These are phyloP conservation scores for Eucalyptus leucophloia DNA, from an alignment of 345 rosid species.

Conservation along the genomic window DNA sequence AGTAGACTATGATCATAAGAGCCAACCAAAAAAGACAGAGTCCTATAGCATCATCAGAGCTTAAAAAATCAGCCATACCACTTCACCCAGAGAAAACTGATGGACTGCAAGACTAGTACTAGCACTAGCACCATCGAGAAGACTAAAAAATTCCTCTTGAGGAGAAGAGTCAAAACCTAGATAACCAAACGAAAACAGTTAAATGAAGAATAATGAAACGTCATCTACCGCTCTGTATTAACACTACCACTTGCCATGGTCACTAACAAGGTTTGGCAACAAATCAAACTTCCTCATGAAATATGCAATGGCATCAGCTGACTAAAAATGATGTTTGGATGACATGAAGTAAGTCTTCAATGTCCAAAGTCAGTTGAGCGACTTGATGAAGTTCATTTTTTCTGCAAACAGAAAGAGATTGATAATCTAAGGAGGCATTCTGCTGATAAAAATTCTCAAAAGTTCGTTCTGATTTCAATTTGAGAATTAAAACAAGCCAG, in stretches of 20 bases:
- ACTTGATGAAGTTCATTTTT: no score
- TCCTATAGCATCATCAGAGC: background rate
- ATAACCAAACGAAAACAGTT: background rate
- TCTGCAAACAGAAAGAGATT: no score
- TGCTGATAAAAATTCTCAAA: no score
- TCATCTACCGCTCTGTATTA: background rate
- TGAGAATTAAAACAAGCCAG: no score
- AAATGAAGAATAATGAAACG: background rate
- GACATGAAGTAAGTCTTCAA: no score
- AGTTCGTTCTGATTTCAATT: no score
- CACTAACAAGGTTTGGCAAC: conserved; percentile 33
- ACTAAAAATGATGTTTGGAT: rapidly evolving
- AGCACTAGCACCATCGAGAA: conserved; percentile 67
- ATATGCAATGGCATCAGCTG: no score
- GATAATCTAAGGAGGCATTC: no score
- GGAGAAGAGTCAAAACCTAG: conserved; percentile 13
- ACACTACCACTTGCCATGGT: conserved; percentile 41
- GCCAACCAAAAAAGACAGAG: background rate
- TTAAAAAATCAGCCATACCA: conserved; percentile 22
- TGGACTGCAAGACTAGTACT: conserved; percentile 82
- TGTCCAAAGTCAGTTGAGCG: rapidly evolving
- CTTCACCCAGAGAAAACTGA: conserved; percentile 85
- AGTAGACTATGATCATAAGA: no score
- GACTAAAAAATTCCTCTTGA: conserved; percentile 86
- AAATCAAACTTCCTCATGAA: no score